Conservation (phyloP, 83 land plant species). For the Larix sibirica region DNA sequence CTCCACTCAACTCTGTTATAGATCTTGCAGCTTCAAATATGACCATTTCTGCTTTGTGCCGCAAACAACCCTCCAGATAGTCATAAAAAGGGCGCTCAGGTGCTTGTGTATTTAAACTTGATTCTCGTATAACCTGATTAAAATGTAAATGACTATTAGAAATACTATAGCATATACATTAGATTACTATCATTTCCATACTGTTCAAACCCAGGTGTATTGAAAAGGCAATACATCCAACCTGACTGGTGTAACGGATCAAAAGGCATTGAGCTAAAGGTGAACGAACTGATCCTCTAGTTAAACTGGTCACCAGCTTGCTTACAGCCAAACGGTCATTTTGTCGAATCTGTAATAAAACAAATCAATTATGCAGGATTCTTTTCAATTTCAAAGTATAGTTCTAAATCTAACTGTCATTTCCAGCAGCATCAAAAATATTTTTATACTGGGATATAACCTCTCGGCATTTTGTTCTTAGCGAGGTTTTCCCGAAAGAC, state of each 20-base stretch:
- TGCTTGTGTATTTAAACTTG: constrained; percentile 69
- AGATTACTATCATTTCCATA: too few species aligned
- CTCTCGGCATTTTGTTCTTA: background rate
- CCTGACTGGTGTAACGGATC: constrained; percentile 95
- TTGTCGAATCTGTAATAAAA: constrained; percentile 78
- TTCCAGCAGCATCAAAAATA: background rate
- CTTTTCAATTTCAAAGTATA: background rate
- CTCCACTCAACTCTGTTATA: constrained; percentile 87
- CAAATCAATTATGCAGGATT: constrained; percentile 12
- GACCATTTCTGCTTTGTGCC: constrained; percentile 97
- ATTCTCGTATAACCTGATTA: constrained; percentile 83
- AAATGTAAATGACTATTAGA: background rate
- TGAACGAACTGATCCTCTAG: constrained; percentile 89
- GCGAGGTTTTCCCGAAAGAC: background rate
- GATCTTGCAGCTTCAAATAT: constrained; percentile 95
- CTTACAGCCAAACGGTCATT: constrained; percentile 96
- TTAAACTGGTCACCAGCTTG: constrained; percentile 91
- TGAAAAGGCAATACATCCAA: constrained; percentile 14
- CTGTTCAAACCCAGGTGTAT: too few species aligned
- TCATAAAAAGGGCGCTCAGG: constrained; percentile 97
- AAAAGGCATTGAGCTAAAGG: constrained; percentile 97
- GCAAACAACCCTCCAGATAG: constrained; percentile 85
- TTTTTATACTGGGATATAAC: background rate
- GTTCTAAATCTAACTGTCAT: background rate
- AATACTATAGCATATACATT: background rate